Percentiles rank a stretch among this genome's conserved stretches.
Evolutionary conservation across 345 rosid species (phyloP).

Genomic region (Psidium friedrichsthalianum): DNA sequence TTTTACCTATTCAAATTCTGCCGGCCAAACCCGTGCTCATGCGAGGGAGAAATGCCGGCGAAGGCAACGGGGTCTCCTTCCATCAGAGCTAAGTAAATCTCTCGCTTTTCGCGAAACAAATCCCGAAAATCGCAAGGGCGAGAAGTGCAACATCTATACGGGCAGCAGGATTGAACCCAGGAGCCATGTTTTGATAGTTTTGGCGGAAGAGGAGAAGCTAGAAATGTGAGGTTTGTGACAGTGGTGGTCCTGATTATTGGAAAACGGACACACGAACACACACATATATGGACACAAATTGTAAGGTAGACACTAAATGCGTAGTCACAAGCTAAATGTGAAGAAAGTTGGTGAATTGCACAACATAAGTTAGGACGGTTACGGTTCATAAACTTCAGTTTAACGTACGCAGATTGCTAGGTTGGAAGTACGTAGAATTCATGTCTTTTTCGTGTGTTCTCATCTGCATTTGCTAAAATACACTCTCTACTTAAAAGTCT

Average conservation of each 20-base stretch:
- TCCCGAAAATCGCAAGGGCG: constrained; percentile 4
- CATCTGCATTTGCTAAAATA: background rate
- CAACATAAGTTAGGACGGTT: background rate
- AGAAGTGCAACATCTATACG: constrained; percentile 3
- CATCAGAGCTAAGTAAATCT: constrained; percentile 46
- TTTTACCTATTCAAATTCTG: constrained; percentile 25
- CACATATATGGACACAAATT: too few relatives aligned
- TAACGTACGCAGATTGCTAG: background rate
- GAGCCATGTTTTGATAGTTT: background rate
- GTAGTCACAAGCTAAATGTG: background rate
- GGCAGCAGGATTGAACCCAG: background rate
- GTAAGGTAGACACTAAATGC: background rate
- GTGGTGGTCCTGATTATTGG: background rate
- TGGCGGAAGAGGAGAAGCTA: background rate
- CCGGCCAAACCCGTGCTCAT: background rate
- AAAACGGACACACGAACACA: background rate
- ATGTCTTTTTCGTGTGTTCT: background rate
- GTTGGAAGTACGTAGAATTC: background rate
- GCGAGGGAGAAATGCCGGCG: constrained; percentile 1
- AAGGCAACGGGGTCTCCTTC: constrained; percentile 57
- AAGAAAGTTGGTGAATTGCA: background rate
- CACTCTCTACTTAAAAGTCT: background rate
- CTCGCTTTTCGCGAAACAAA: constrained; percentile 25
- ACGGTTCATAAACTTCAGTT: background rate
- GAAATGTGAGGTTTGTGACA: background rate